phyloP scores from a whole-genome alignment of 352 stramenopile species.

The Thalassiosira hispida region DNA sequence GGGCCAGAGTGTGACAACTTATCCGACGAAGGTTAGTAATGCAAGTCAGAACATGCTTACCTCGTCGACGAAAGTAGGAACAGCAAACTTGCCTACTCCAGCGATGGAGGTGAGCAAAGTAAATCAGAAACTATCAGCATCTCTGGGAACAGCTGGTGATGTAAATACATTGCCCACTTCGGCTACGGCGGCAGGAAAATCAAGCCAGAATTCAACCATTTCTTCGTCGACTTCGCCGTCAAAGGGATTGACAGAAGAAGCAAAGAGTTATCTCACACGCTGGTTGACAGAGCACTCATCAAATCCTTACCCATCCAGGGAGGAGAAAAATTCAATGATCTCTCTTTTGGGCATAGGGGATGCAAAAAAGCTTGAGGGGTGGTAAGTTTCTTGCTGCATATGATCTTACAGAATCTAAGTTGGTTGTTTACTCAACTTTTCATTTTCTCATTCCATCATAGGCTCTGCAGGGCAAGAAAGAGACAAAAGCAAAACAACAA shows the following conservation, averaged over 20 bases:
- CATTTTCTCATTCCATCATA: too few relatives aligned
- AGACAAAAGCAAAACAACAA: constrained; percentile 16
- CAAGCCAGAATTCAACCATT: constrained; percentile 2
- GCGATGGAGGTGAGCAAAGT: not conserved
- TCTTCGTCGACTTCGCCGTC: not conserved
- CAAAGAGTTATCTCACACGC: constrained; percentile 49
- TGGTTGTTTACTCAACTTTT: too few relatives aligned
- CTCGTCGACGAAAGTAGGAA: not conserved
- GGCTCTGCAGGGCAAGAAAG: constrained; percentile 47
- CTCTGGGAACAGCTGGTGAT: not conserved
- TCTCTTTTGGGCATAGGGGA: constrained; percentile 37
- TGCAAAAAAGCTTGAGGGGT: constrained; percentile 51
- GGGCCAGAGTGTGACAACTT: not conserved
- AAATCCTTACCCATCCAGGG: constrained; percentile 55
- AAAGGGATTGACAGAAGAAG: constrained; percentile 45
- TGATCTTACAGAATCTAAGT: too few relatives aligned
- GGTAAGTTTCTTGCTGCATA: too few relatives aligned
- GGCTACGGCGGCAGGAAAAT: not conserved
- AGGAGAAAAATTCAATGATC: constrained; percentile 56
- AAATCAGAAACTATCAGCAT: not conserved
- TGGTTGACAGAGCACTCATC: constrained; percentile 44
- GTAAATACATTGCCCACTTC: not conserved
- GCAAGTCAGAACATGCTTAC: not conserved
- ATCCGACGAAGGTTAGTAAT: not conserved
- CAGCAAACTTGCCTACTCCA: not conserved